A percentile compares a stretch with the other conserved stretches of the same genome.
phyloP scores from a whole-genome alignment of 148 eudicot genomes.

The Nepenthes mirabilis region DNA sequence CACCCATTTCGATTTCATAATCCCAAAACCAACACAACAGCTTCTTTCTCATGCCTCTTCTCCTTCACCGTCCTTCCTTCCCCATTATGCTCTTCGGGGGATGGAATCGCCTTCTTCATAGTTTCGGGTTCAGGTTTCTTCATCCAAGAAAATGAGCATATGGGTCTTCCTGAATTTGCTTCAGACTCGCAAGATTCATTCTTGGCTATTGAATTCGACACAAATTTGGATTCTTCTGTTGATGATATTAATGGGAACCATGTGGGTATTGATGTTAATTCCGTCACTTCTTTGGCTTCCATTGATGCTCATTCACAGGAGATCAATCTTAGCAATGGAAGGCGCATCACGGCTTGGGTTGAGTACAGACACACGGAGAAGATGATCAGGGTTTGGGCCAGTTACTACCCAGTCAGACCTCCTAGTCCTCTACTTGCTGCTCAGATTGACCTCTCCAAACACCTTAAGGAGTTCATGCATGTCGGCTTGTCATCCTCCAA shows the following conservation, averaged over 20 bases:
- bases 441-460: slow-evolving; percentile 22
- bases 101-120: slow-evolving; percentile 54
- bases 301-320: slow-evolving; percentile 25
- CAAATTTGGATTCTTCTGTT: slow-evolving; percentile 22
- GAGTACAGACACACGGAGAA: slow-evolving; percentile 34
- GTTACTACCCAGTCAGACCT: slow-evolving; percentile 29
- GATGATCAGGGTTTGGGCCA: slow-evolving; percentile 34
- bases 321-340: slow-evolving; percentile 33
- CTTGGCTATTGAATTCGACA: slow-evolving; percentile 53
- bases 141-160: slow-evolving; percentile 14
- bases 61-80: slow-evolving; percentile 35
- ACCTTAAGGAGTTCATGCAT: slow-evolving; percentile 41
- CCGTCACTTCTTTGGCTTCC: slow-evolving; percentile 20
- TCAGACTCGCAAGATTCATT: slow-evolving; percentile 21
- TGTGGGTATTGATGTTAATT: slow-evolving; percentile 33
- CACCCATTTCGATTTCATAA: slow-evolving; percentile 42
- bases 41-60: slow-evolving; percentile 44
- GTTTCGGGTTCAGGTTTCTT: slow-evolving; percentile 17
- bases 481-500: slow-evolving; percentile 53
- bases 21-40: slow-evolving; percentile 16
- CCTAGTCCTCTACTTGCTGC: slow-evolving; percentile 18
- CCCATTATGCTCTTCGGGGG: slow-evolving; percentile 39
- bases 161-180: slow-evolving; percentile 38
- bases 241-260: slow-evolving; percentile 40
- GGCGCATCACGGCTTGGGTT: slow-evolving; percentile 37